Base-by-base conservation (phyloP, 208 protist species). In the Phytomonas francai region DNA sequence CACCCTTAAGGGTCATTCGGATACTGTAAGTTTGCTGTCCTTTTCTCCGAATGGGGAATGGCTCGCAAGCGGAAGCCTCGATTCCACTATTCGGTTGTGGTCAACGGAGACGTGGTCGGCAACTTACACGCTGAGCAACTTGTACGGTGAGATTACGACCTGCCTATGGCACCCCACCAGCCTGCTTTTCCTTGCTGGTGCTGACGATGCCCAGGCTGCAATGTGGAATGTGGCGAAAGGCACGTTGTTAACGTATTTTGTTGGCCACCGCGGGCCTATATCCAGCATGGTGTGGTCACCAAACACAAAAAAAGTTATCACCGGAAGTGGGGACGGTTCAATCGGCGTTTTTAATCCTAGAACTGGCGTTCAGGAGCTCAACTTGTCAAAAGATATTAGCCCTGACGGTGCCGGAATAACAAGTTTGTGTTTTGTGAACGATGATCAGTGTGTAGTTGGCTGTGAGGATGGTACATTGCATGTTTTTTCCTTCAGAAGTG, bases 161-260 rank as follows among this genome's bases (percentile, higher is more conserved):
- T 77, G 94, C 5, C 79, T 97, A 51, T 98, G 97, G 96, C 97
- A 98, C 74, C 91, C 92, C 12, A 91, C 89, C 39, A 97, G 95
- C 56, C 83, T 91, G 49, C 64, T 98, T 8, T 65, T 98, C 16
- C 76, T 97, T 31, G 93, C 85, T 30, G 94, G 95, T 28, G 88
- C 85, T 27, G 81, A 89, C 45, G 96, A 98, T 68, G 85, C 84
- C 56, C 95, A 97, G 69, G 78, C 83, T 14, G 97, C 88, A 49
- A 97, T 99, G 94, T 98, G 95, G 95, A 97, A 95, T 64, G 80
- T 88, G 3, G 39, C 73, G 1, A 93, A 92, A 63, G 93, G 93
- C 14, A 80, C 85, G 12, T 74, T 92, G n/a, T 78, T 96, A 59
- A 89, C 94, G 74, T 92, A 94, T 68, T 98, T 98, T 74, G 80